Base-by-base conservation (phyloP, 805 yeast genomes). In the Lipomyces yamanashiensis region DNA sequence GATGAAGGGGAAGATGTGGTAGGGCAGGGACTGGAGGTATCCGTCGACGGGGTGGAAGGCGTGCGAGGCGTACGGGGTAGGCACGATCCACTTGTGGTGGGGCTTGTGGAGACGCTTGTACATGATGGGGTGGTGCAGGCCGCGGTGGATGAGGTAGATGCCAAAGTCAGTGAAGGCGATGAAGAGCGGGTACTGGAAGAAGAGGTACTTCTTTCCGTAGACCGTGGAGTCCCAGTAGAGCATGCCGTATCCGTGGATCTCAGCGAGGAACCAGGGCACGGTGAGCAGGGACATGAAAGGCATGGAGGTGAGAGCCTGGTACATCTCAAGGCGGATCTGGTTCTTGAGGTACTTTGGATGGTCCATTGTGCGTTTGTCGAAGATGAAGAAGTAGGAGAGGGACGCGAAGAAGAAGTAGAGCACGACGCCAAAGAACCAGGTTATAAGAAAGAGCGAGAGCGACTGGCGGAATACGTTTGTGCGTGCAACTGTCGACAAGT, bases 41-140 rank as follows among this genome's bases (percentile, higher is more conserved):
- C 99, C 99, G 72, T 95, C 99, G 58, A 95, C 89, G 13, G 99
- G 98, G 77, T 95, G 97, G 91, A 95, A 95, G 33, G 98, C 98
- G 74, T 92, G 98, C 8, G 97, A 90, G 0, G 99, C 99, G 79
- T 88, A 95, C 50, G 99, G 99, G 9, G 99, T 93, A 66, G 98
- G 93, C 47, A 95, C 97, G 71, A 95, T 86, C 99, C 99, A 95
- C 79, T 95, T 95, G 83, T 95, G 99, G 78, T 95, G 99, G 12
- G 98, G 98, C 80, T 95, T 95, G 81, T 95, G 99, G 67, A 95
- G 80, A 33, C 73, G 76, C 80, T 88, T 92, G 84, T 95, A 95
- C 47, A 95, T 87, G 17, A 81, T 71, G 23, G 97, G 98, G 90
- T 95, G 91, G 76, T 95, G 99, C 73, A 95, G 82, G 84, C 90